Base-by-base conservation (phyloP, 1,284 basidiomycete genomes). In the Stygiomarasmius scandens region DNA sequence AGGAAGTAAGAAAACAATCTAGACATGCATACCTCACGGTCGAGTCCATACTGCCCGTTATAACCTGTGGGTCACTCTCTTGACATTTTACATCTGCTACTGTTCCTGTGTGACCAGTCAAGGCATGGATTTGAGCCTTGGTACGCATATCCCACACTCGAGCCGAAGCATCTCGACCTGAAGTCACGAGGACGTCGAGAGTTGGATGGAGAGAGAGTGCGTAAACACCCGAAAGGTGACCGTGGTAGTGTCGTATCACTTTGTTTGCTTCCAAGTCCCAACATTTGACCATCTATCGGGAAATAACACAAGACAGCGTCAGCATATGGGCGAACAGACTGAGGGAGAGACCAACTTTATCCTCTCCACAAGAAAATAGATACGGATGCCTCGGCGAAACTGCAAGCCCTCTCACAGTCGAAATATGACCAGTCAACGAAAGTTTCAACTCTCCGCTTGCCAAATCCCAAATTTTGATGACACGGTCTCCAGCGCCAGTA, bases 121-220 rank as follows among this genome's bases (percentile, higher is more conserved):
- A 82, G 20, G 96, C 92, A 71, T 98, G 95, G 55, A 99, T 92
- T 69, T 96, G 93, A 20, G 94, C 91, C 69, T 98, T 95, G 29
- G 96, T 97, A 48, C 96, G 87, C 95, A 99, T 99, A 69, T 99
- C 96, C 96, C 96, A 99, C 0, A 98, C 96, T 58, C 97, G 87
- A 1, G 96, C 96, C 8, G 92, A 93, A 8, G 96, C 93, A 67
- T 99, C 97, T 66, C 96, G 88, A 46, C 97, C 96, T 2, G 92
- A 88, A 0, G 96, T 98, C 34, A 98, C 95, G 20, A 99, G 84
- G 0, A 99, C 81, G 67, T 99, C 96, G 44, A 99, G 86, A 0
- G 96, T 98, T 1, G 96, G 97, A 68, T 99, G 97, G 9, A 99
- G 78, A 36, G 88, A 85, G 57, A 97, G 80, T 0, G 92, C 80